phyloP scores from a whole-genome alignment of 805 yeast genomes.

The Metschnikowia henanensis region DNA sequence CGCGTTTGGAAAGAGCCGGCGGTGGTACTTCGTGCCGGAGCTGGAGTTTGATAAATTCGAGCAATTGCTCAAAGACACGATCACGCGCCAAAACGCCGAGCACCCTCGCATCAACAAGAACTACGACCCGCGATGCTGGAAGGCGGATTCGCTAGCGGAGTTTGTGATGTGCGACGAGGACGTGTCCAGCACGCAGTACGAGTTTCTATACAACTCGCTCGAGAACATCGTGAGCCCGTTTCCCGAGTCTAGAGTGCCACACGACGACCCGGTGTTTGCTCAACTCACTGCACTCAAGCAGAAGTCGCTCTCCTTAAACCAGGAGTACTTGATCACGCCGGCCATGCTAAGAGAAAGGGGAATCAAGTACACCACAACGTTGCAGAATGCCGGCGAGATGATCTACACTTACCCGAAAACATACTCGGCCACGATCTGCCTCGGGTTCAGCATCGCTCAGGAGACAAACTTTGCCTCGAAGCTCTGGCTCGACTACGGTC shows the following conservation, averaged over 20 bases:
- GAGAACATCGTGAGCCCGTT: constrained; percentile 32
- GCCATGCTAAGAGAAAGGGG: constrained; percentile 45
- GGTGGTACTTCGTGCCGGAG: constrained; percentile 67
- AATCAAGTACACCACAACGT: constrained; percentile 45
- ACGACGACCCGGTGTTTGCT: constrained; percentile 25
- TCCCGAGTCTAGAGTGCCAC: constrained; percentile 27
- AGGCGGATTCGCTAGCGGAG: constrained; percentile 19
- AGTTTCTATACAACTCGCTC: constrained; percentile 28
- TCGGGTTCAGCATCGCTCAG: constrained; percentile 59
- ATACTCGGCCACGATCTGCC: constrained; percentile 50
- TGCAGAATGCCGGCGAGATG: constrained; percentile 64
- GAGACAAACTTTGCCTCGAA: constrained; percentile 55
- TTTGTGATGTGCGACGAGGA: constrained; percentile 19
- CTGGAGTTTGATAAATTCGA: constrained; percentile 54
- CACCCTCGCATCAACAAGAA: constrained; percentile 20
- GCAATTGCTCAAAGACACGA: constrained; percentile 27
- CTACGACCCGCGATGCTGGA: constrained; percentile 20
- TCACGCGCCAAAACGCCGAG: constrained; percentile 6
- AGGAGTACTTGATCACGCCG: constrained; percentile 52
- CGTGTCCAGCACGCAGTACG: constrained; percentile 22
- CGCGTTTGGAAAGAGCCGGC: constrained; percentile 53
- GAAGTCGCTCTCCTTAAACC: constrained; percentile 26
- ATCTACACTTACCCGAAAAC: constrained; percentile 57
- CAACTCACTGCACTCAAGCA: constrained; percentile 14
- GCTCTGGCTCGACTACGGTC: constrained; percentile 53